Base-by-base conservation (phyloP, 768 basidiomycete genomes). In the Bullera alba region DNA sequence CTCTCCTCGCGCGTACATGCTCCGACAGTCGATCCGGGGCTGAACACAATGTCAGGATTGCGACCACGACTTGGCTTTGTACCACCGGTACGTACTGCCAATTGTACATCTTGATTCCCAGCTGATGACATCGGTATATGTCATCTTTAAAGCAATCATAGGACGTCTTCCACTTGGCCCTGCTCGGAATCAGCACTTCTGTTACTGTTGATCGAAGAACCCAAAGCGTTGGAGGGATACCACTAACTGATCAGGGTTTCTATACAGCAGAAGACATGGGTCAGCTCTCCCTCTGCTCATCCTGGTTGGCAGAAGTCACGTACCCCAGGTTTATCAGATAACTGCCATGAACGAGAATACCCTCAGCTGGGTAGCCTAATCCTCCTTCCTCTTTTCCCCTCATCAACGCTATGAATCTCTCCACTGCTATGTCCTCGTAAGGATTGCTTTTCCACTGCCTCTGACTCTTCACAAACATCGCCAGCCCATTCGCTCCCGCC, bases 1-100 rank as follows among this genome's bases (percentile, higher is more conserved):
- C 82, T 82, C 26, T 81, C 77, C 38, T 81, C 79, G 3, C 76
- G 73, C 0, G 83, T 82, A 0, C 80, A 77, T 28, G 75, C 75
- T 2, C 86, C 86, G 7, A 88, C 84, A 0, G 87, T 86, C 0
- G 87, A 90, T 1, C 88, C 88, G 32, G 88, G 87, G 65, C 87
- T 83, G 50, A 27, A 4, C 35, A 25, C 17, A 34, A 16, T 26
- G 17, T 22, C 30, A 25, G 15, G 2, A 12, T n/a, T 7, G 46
- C 10, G 26, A 27, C 25, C 0, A 44, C n/a, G 22, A 2, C 22
- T 12, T 21, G 16, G 21, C 22, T 16, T 3, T 44, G 15, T 4
- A n/a, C 29, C 3, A 28, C 5, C 4, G n/a, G 15, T 14, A 77
- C 85, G 34, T 49, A 88, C 88, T 91, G 88, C 67, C 90, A 87